Evolutionary conservation across 2,329 filamentous ascomycete genomes (phyloP).

Genomic region (Pseudonectria foliicola): DNA sequence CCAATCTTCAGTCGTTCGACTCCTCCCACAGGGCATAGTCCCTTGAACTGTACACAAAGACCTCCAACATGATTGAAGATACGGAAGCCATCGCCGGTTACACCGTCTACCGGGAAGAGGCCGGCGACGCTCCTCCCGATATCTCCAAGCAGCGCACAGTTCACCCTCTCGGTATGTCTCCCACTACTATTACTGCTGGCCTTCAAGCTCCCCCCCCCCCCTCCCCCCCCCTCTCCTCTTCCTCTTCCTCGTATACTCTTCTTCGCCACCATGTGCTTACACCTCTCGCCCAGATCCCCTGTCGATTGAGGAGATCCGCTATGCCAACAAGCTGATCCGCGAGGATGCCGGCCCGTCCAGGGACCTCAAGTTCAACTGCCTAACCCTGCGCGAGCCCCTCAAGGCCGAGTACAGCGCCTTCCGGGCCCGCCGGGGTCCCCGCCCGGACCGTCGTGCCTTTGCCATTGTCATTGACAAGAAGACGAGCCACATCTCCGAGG

Average conservation of each 20-base stretch:
- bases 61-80: constrained; percentile 37
- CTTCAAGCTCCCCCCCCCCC: no score
- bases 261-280: constrained; percentile 3
- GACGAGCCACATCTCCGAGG: constrained; percentile 37
- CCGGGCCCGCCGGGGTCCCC: constrained; percentile 40
- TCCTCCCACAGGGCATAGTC: constrained; percentile 21
- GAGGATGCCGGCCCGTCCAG: constrained; percentile 25
- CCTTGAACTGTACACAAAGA: constrained; percentile 13
- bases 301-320: constrained; percentile 45
- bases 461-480: constrained; percentile 40
- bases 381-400: constrained; percentile 58
- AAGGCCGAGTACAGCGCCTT: constrained; percentile 59
- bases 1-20: constrained; percentile 1
- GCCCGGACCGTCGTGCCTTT: constrained; percentile 42
- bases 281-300: constrained; percentile 40
- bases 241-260: neutral
- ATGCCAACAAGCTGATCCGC: constrained; percentile 42
- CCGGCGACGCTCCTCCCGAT: constrained; percentile 30
- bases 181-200: no score
- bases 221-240: no score
- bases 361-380: constrained; percentile 47
- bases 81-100: constrained; percentile 38
- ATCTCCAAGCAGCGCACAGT: constrained; percentile 23
- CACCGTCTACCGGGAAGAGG: constrained; percentile 37
- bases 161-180: constrained; percentile 33